A percentile compares a stretch with the other conserved stretches of the same genome.
phyloP scores from a whole-genome alignment of 768 basidiomycete genomes.

The Vishniacozyma victoriae region DNA sequence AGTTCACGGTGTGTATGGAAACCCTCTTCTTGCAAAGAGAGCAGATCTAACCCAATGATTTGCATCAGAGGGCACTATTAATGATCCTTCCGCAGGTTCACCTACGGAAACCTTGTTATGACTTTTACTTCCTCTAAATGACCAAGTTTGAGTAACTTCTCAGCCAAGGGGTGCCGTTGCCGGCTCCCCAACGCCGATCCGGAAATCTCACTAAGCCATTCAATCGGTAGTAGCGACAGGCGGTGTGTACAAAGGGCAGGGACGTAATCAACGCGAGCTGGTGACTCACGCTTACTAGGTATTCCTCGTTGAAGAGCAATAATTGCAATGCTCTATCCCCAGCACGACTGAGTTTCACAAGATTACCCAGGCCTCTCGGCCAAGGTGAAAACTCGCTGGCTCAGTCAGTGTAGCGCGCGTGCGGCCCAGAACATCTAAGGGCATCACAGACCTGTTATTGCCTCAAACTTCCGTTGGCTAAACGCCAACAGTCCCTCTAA shows the following conservation, averaged over 20 bases:
- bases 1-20: constrained; percentile 53
- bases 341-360: constrained; percentile 74
- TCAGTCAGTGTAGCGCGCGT: constrained; percentile 83
- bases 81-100: constrained; percentile 78
- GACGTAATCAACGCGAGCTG: constrained; percentile 84
- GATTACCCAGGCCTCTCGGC: constrained; percentile 70
- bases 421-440: constrained; percentile 85
- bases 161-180: constrained; percentile 54
- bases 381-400: constrained; percentile 76
- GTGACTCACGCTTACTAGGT: constrained; percentile 82
- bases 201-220: constrained; percentile 83
- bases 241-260: constrained; percentile 87
- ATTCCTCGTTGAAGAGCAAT: constrained; percentile 89
- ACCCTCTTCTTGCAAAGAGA: constrained; percentile 46
- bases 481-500: constrained; percentile 78
- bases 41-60: constrained; percentile 7
- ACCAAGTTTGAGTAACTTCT: constrained; percentile 71
- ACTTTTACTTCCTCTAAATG: constrained; percentile 81
- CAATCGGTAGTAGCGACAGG: constrained; percentile 87
- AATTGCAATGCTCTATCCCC: constrained; percentile 87
- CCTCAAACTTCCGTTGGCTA: constrained; percentile 80
- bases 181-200: constrained; percentile 64
- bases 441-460: constrained; percentile 89
- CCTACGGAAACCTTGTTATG: constrained; percentile 75
- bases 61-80: constrained; percentile 36